These are phyloP conservation scores for Pestalotiopsis sp. DNA, from an alignment of 2,329 filamentous ascomycete species.

Conservation along the genomic window DNA sequence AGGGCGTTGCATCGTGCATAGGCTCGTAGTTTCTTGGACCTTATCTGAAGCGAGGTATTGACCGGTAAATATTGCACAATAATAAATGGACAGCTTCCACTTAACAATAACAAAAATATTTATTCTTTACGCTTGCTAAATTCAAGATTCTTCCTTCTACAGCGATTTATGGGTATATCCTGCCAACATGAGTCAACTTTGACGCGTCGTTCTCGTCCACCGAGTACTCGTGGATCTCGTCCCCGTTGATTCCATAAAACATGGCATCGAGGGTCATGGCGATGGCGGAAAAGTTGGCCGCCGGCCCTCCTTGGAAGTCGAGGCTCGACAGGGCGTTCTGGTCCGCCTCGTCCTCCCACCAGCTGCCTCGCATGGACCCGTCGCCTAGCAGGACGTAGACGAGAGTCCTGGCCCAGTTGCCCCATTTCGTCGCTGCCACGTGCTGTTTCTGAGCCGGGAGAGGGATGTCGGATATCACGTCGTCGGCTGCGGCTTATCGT, in stretches of 20 bases:
- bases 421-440: constrained; percentile 21
- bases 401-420: constrained; percentile 17
- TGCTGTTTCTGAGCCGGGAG: constrained; percentile 16
- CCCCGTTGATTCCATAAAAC: constrained; percentile 24
- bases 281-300: constrained; percentile 23
- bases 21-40: no score
- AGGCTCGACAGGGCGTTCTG: constrained; percentile 6
- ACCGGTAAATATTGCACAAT: no score
- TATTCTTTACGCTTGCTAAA: neutral
- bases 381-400: constrained; percentile 7
- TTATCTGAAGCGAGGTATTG: no score
- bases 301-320: constrained; percentile 17
- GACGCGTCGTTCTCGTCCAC: constrained; percentile 20
- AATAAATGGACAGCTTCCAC: no score
- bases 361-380: constrained; percentile 8
- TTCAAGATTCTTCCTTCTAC: neutral
- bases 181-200: constrained; percentile 21
- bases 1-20: no score
- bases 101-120: neutral
- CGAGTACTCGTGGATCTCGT: constrained; percentile 19
- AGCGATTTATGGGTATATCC: constrained; percentile 19
- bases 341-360: neutral
- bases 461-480: constrained; percentile 17
- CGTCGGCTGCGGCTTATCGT: constrained; percentile 15
- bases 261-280: constrained; percentile 24